Percentiles rank a stretch among this genome's conserved stretches.
Evolutionary conservation across 2,329 filamentous ascomycete genomes (phyloP).

Genomic region (Ascochyta rabiei): DNA sequence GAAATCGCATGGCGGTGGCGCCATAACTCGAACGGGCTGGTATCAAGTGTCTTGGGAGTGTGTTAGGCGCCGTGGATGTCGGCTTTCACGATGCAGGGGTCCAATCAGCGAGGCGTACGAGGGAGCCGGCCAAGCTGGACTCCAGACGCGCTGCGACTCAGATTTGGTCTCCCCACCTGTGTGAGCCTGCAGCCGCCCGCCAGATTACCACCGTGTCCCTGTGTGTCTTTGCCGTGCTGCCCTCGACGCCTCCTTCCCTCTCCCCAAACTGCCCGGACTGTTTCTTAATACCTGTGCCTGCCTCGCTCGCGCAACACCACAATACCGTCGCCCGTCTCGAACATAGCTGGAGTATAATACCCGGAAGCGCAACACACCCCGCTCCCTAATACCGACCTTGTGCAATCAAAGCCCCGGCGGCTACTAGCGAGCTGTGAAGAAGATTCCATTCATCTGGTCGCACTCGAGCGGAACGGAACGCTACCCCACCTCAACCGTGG

Average conservation of each 20-base stretch:
- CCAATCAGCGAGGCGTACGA: slow-evolving; percentile 39
- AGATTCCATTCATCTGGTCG: slow-evolving; percentile 22
- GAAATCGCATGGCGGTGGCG: slow-evolving; percentile 34
- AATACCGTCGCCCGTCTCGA: slow-evolving; percentile 12
- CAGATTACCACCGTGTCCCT: slow-evolving; percentile 40
- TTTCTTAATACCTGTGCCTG: slow-evolving; percentile 31
- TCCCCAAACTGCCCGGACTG: slow-evolving; percentile 26
- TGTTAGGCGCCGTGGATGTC: slow-evolving; percentile 44
- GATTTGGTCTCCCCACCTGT: slow-evolving; percentile 46
- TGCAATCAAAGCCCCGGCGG: slow-evolving; percentile 39
- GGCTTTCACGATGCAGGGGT: slow-evolving; percentile 29
- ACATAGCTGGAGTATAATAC: slow-evolving; percentile 22
- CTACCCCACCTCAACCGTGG: slow-evolving; percentile 31
- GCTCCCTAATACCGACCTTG: slow-evolving; percentile 23
- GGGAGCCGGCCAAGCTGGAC: slow-evolving; percentile 39
- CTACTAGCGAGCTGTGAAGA: slow-evolving; percentile 25
- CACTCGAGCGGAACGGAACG: slow-evolving; percentile 27
- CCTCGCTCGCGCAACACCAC: slow-evolving; percentile 15
- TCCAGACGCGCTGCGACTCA: slow-evolving; percentile 46
- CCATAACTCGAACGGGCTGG: slow-evolving; percentile 35
- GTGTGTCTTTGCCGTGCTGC: slow-evolving; percentile 34
- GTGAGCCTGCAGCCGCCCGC: slow-evolving; percentile 45
- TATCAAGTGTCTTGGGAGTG: slow-evolving; percentile 27
- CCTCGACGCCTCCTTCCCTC: slow-evolving; percentile 37
- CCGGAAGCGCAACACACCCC: slow-evolving; percentile 16